These are phyloP conservation scores for Myochromella boudieri DNA, from an alignment of 768 basidiomycete genomes.

Conservation along the genomic window DNA sequence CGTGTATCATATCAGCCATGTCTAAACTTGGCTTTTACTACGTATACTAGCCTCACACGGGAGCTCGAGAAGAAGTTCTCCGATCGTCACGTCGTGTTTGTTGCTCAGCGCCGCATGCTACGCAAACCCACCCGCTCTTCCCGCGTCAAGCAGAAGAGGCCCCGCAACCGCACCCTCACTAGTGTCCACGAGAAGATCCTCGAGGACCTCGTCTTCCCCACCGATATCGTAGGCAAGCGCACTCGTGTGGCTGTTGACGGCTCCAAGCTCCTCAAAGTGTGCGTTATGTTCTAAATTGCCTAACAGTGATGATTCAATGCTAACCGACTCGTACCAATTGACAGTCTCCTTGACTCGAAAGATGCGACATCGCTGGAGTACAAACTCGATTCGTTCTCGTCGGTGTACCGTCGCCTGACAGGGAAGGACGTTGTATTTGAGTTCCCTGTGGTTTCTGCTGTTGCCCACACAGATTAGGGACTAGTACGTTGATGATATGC, in stretches of 20 bases:
- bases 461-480: slow-evolving; percentile 43
- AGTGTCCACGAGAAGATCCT: slow-evolving; percentile 97
- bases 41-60: slow-evolving; percentile 76
- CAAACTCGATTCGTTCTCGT: slow-evolving; percentile 99
- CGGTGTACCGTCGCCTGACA: slow-evolving; percentile 92
- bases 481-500: slow-evolving; percentile 31
- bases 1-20: neutral
- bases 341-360: slow-evolving; percentile 95
- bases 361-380: slow-evolving; percentile 98
- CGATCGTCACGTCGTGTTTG: slow-evolving; percentile 97
- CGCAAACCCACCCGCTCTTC: slow-evolving; percentile 95
- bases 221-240: slow-evolving; percentile 98
- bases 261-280: slow-evolving; percentile 97
- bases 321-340: slow-evolving; percentile 15
- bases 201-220: slow-evolving; percentile 98
- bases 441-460: slow-evolving; percentile 77
- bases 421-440: slow-evolving; percentile 97
- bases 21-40: slow-evolving; percentile 5
- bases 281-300: too few species aligned
- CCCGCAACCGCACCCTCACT: slow-evolving; percentile 95
- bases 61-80: slow-evolving; percentile 99
- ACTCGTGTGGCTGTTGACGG: slow-evolving; percentile 93
- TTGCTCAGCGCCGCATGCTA: slow-evolving; percentile 97
- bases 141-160: slow-evolving; percentile 93
- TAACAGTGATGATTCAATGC: slow-evolving; percentile 14